Percentiles rank a stretch among this genome's conserved stretches.
phyloP scores from a whole-genome alignment of 306 rosid genomes.

The Lathyrus aphaca region DNA sequence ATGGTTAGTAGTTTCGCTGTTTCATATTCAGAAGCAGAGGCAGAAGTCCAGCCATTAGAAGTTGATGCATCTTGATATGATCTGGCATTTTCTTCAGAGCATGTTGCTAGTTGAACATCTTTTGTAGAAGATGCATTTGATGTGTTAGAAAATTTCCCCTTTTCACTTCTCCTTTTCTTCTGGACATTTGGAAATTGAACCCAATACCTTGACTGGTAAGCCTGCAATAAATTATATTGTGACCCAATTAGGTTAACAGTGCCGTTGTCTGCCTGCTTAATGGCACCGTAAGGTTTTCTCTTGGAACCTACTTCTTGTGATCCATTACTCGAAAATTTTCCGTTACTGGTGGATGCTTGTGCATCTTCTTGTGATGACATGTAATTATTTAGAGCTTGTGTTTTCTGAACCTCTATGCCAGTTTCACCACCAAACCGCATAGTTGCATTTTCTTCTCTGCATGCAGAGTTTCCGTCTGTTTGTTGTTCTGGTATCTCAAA shows the following conservation, averaged over 20 bases:
- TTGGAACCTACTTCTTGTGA: constrained; percentile 39
- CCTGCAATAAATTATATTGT: constrained; percentile 43
- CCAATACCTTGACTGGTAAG: constrained; percentile 39
- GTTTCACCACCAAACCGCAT: constrained; percentile 33
- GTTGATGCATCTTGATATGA: constrained; percentile 40
- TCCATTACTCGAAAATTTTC: constrained; percentile 34
- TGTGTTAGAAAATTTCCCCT: constrained; percentile 42
- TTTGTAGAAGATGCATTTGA: constrained; percentile 37
- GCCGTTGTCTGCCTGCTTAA: constrained; percentile 39
- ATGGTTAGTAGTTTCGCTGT: constrained; percentile 36
- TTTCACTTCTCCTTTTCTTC: constrained; percentile 64
- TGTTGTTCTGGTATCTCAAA: constrained; percentile 51
- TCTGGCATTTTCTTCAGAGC: constrained; percentile 39
- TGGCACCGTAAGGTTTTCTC: constrained; percentile 45
- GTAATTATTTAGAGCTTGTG: constrained; percentile 33
- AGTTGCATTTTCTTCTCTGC: constrained; percentile 42
- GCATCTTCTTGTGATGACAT: constrained; percentile 30
- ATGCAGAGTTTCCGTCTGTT: constrained; percentile 41
- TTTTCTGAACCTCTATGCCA: constrained; percentile 33
- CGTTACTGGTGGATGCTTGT: constrained; percentile 42
- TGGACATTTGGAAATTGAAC: constrained; percentile 59
- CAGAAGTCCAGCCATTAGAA: constrained; percentile 40
- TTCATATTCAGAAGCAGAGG: constrained; percentile 42
- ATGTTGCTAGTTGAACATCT: constrained; percentile 32
- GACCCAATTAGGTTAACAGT: constrained; percentile 47